Evolutionary conservation across 139 green algal genomes (phyloP), one percentile per base, ranked within the genome.

Genomic region (Chlamydomonas eustigma): DNA sequence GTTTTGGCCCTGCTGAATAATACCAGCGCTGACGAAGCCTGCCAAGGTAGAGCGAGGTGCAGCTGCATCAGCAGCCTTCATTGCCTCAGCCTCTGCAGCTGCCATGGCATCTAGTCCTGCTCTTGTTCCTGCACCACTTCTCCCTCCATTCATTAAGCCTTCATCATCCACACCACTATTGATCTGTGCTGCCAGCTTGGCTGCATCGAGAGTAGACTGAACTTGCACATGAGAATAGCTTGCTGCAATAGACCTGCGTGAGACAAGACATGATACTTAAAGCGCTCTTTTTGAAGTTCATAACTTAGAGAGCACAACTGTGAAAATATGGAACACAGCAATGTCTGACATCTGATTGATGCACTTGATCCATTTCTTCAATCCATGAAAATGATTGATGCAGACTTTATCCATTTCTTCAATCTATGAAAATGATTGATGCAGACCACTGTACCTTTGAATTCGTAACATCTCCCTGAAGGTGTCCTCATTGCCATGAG

Each of bases 401-500:
- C n/a, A n/a, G n/a, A n/a, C n/a, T n/a, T n/a, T n/a, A n/a, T n/a
- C n/a, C n/a, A n/a, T n/a, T n/a, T n/a, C n/a, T n/a, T n/a, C n/a
- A n/a, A n/a, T n/a, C n/a, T n/a, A n/a, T n/a, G n/a, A n/a, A n/a
- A n/a, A n/a, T n/a, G n/a, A n/a, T n/a, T n/a, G n/a, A n/a, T n/a
- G n/a, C n/a, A n/a, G n/a, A n/a, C n/a, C 68, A 4, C 68, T 37
- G 33, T 24, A 71, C 51, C 73, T 70, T 84, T 97, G 97, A 78
- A 99, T 96, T 36, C 96, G 90, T 81, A 98, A 88, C 96, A 99
- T 99, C 80, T 99, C 96, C 35, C 92, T 84, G 85, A 96, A 97
- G 4, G 96, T 98, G 84, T 98, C 93, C 83, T 97, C 93, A 73
- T 97, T 97, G 77, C 94, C 94, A 75, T 96, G 87, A 63, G 80